A percentile compares a stretch with the other conserved stretches of the same genome.
Evolutionary conservation across 1,284 basidiomycete genomes (phyloP).

Genomic region (Abortiporus biennis): DNA sequence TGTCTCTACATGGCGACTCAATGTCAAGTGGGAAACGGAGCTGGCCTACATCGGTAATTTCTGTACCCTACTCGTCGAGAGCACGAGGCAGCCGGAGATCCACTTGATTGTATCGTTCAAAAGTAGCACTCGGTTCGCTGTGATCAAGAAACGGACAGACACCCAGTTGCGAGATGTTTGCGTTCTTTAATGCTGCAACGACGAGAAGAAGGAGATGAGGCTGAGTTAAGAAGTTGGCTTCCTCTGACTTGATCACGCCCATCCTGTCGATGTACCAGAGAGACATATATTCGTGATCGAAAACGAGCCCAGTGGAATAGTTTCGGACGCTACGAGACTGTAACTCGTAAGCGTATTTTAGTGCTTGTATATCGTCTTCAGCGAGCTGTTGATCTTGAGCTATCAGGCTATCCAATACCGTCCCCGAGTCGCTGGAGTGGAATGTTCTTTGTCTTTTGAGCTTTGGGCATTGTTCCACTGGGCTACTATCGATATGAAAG

Average conservation of each 20-base stretch:
- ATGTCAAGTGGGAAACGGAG: neutral
- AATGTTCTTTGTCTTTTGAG: no score
- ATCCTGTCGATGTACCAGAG: slow-evolving; percentile 2
- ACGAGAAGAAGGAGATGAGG: slow-evolving; percentile 1
- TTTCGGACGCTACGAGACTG: neutral
- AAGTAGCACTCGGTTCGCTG: neutral
- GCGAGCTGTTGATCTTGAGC: no score
- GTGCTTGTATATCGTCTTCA: neutral
- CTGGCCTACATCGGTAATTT: neutral
- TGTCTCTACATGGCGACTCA: neutral
- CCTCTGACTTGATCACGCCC: neutral
- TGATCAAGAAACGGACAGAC: neutral
- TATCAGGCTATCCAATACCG: no score
- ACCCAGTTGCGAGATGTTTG: neutral
- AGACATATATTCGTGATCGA: neutral
- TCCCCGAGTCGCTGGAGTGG: no score
- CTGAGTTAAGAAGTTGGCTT: neutral
- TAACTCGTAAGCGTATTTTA: neutral
- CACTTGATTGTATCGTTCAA: neutral
- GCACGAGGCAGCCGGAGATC: neutral
- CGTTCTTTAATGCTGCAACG: slow-evolving; percentile 1
- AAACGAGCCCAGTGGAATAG: neutral
- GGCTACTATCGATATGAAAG: no score
- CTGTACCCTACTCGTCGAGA: neutral
- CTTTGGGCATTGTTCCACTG: no score